Percentiles rank a stretch among this genome's conserved stretches.
phyloP scores from a whole-genome alignment of 768 basidiomycete genomes.

The Suillus subluteus region DNA sequence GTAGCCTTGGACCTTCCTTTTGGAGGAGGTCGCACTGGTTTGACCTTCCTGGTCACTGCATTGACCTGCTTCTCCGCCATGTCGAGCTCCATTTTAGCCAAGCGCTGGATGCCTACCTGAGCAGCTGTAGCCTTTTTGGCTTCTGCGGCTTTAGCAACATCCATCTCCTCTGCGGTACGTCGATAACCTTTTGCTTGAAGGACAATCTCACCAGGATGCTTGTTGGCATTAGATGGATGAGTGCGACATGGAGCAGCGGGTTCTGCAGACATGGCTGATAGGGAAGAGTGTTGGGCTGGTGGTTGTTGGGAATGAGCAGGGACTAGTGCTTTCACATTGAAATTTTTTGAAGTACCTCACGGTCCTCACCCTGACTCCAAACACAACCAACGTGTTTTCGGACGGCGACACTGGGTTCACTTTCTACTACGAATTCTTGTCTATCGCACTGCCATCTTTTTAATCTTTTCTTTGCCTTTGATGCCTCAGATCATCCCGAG shows the following conservation, averaged over 20 bases:
- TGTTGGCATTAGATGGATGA: constrained; percentile 3
- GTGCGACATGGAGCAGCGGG: not conserved
- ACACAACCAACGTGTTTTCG: not conserved
- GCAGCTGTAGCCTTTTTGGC: not conserved
- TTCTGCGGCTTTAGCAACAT: constrained; percentile 7
- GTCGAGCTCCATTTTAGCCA: constrained; percentile 10
- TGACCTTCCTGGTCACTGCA: not conserved
- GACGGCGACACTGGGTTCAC: not conserved
- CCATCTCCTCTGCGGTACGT: constrained; percentile 15
- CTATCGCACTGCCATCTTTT: no score
- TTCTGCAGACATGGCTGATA: not conserved
- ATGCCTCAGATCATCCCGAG: not conserved
- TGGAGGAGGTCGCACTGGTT: constrained; percentile 10
- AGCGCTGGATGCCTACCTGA: not conserved
- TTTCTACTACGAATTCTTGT: no score
- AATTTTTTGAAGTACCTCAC: not conserved
- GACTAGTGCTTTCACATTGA: not conserved
- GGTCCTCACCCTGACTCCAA: not conserved
- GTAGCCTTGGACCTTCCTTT: not conserved
- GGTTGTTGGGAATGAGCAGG: not conserved
- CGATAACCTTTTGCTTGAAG: not conserved
- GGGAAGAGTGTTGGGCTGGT: not conserved
- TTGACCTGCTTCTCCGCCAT: constrained; percentile 7
- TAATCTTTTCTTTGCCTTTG: not conserved
- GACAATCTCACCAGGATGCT: constrained; percentile 13